Conservation (phyloP, 1,284 basidiomycete species). For the Prillingera fragicola region DNA sequence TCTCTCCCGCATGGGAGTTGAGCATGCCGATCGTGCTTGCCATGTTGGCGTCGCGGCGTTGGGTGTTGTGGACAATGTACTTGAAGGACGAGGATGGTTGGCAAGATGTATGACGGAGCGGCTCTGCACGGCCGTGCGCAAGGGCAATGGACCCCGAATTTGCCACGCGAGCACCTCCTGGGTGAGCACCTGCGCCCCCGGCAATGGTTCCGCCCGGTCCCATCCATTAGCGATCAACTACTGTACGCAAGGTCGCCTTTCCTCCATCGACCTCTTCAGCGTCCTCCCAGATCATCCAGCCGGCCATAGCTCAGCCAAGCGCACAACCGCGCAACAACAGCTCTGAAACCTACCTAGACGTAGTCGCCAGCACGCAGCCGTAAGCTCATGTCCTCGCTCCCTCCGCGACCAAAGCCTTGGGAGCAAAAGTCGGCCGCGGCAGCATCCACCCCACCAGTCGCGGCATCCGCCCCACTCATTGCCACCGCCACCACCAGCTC, state of each 20-base stretch:
- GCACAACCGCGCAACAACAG: neutral
- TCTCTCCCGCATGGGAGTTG: neutral
- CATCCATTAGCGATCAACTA: too few relatives aligned
- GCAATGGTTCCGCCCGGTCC: too few relatives aligned
- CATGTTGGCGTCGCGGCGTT: too few relatives aligned
- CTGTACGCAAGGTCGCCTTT: too few relatives aligned
- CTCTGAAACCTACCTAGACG: neutral
- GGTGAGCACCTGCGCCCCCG: too few relatives aligned
- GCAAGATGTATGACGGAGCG: neutral
- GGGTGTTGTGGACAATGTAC: too few relatives aligned
- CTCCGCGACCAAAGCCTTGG: conserved; percentile 43
- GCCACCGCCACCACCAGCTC: conserved; percentile 21
- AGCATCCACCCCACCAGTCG: conserved; percentile 15
- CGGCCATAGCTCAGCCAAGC: too few relatives aligned
- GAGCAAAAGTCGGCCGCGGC: conserved; percentile 25
- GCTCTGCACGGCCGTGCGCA: neutral
- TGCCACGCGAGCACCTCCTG: too few relatives aligned
- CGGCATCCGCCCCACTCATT: conserved; percentile 9
- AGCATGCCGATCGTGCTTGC: too few relatives aligned
- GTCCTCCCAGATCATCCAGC: too few relatives aligned
- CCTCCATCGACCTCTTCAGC: too few relatives aligned
- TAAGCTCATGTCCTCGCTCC: conserved; percentile 34
- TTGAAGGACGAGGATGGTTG: neutral
- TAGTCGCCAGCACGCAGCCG: neutral
- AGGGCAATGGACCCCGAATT: neutral